These are phyloP conservation scores for Cyclospora cayetanensis DNA, from an alignment of 169 alveolate genomes.

Conservation along the genomic window DNA sequence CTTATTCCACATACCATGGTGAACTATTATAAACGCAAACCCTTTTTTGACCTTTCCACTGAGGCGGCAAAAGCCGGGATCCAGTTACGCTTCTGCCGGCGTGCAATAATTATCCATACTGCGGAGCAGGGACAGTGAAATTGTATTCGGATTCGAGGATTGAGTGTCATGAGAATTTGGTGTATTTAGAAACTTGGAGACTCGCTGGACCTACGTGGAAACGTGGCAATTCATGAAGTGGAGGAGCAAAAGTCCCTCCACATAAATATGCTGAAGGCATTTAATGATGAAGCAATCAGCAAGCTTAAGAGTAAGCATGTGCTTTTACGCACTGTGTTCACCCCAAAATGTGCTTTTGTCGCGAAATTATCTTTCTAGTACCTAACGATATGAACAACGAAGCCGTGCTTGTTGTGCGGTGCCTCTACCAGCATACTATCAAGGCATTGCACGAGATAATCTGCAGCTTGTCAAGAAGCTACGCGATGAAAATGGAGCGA, in stretches of 20 bases:
- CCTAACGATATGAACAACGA: neutral
- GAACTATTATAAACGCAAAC: neutral
- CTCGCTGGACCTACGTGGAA: conserved; percentile 83
- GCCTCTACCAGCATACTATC: conserved; percentile 82
- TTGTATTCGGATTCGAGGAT: neutral
- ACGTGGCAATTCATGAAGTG: conserved; percentile 92
- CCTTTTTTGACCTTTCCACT: neutral
- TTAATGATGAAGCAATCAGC: conserved; percentile 44
- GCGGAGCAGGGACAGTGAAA: neutral
- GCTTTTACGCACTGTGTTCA: no score
- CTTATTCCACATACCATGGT: no score
- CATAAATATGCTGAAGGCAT: conserved; percentile 82
- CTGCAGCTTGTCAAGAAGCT: conserved; percentile 87
- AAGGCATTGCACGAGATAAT: conserved; percentile 90
- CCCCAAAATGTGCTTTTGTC: neutral
- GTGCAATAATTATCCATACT: neutral
- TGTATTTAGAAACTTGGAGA: conserved; percentile 77
- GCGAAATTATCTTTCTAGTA: neutral
- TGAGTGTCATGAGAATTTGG: conserved; percentile 43
- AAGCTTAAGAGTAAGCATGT: conserved; percentile 10
- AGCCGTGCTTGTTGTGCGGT: neutral
- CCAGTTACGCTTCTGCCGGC: neutral
- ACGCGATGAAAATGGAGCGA: conserved; percentile 74
- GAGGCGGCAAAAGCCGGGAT: neutral
- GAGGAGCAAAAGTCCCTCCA: conserved; percentile 92